Percentiles rank a stretch among this genome's conserved stretches.
Evolutionary conservation across 1,284 basidiomycete genomes (phyloP).

Genomic region (Athelia psychrophila): DNA sequence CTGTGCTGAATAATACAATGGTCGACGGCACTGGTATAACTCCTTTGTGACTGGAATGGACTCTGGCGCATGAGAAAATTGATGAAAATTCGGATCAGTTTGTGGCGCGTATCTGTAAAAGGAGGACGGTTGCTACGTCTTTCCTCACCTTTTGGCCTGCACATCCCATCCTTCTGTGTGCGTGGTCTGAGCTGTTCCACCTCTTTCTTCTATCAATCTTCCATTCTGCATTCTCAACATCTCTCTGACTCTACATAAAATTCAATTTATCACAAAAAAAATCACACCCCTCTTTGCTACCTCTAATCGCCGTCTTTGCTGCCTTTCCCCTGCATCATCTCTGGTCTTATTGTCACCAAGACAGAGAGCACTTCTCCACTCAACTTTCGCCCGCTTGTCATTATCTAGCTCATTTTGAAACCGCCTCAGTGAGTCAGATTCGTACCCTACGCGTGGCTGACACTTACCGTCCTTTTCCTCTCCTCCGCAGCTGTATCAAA

Average conservation of each 20-base stretch:
- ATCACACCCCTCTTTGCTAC: constrained; percentile 21
- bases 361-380: no score
- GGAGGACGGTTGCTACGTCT: constrained; percentile 18
- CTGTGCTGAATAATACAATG: neutral
- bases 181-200: constrained; percentile 10
- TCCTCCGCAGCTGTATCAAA: neutral
- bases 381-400: no score
- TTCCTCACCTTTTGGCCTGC: constrained; percentile 18
- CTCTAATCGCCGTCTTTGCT: constrained; percentile 1
- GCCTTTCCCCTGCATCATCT: neutral
- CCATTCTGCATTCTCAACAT: constrained; percentile 8
- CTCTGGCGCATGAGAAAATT: no score
- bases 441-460: no score
- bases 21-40: no score
- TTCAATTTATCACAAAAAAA: constrained; percentile 4
- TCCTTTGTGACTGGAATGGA: no score
- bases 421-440: no score
- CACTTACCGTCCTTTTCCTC: no score
- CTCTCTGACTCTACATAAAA: constrained; percentile 8
- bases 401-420: no score
- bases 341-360: neutral
- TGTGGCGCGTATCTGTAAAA: neutral
- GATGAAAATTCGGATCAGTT: no score
- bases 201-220: constrained; percentile 11
- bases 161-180: constrained; percentile 25